These are phyloP conservation scores for Chlamydomonas asymmetrica DNA, from an alignment of 139 green algal species.

Conservation along the genomic window DNA sequence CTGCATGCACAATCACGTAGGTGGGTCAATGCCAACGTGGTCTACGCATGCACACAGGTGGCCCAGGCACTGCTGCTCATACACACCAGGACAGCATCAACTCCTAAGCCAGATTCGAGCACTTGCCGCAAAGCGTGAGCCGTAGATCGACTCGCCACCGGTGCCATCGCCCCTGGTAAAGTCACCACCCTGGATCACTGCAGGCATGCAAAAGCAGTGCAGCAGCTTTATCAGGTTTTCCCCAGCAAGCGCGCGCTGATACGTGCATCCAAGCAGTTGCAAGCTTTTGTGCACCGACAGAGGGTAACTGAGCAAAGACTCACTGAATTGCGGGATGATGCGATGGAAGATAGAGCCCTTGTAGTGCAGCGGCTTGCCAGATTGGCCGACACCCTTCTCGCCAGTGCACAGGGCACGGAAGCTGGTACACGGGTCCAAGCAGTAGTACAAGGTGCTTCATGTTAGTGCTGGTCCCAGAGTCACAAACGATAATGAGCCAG, in stretches of 20 bases:
- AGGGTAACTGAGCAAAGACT: neutral
- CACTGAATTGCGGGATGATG: constrained; percentile 77
- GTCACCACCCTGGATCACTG: constrained; percentile 92
- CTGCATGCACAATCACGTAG: constrained; percentile 21
- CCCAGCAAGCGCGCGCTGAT: neutral
- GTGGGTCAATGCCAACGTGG: neutral
- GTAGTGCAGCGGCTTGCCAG: constrained; percentile 83
- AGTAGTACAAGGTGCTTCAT: neutral
- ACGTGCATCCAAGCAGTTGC: neutral
- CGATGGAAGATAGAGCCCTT: constrained; percentile 85
- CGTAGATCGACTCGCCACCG: constrained; percentile 90
- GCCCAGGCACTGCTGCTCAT: too few species aligned
- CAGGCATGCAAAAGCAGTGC: constrained; percentile 30
- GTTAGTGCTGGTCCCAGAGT: too few species aligned
- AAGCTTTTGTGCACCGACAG: neutral
- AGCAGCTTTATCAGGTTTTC: too few species aligned
- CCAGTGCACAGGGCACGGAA: constrained; percentile 53
- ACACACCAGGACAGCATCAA: constrained; percentile 6
- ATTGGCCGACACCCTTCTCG: constrained; percentile 76
- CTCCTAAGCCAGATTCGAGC: neutral
- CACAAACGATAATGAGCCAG: too few species aligned
- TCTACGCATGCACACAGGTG: neutral
- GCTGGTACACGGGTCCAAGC: neutral
- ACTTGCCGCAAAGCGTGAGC: constrained; percentile 70
- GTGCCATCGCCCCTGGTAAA: constrained; percentile 80